These are phyloP conservation scores for Takashimella koratensis DNA, from an alignment of 1,284 basidiomycete genomes.

Conservation along the genomic window DNA sequence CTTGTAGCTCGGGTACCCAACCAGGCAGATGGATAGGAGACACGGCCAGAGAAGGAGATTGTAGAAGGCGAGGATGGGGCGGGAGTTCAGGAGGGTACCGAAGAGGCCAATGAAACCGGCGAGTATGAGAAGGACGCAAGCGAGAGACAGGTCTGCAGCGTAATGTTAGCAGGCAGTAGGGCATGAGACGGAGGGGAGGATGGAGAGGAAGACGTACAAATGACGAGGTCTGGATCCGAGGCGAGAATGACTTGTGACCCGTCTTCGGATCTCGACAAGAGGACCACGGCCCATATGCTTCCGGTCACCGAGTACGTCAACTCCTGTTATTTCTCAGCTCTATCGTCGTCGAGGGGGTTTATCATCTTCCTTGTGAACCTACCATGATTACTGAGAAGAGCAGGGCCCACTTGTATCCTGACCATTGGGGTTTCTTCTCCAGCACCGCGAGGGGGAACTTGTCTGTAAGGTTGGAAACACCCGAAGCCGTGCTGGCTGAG, in stretches of 20 bases:
- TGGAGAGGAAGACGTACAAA: constrained; percentile 13
- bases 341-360: not conserved
- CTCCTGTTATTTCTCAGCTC: constrained; percentile 6
- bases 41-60: constrained; percentile 44
- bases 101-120: constrained; percentile 34
- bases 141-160: constrained; percentile 30
- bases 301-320: constrained; percentile 23
- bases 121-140: constrained; percentile 29
- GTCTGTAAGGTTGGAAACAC: constrained; percentile 13
- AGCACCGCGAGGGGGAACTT: constrained; percentile 17
- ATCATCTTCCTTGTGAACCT: constrained; percentile 6
- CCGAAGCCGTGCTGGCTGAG: not conserved
- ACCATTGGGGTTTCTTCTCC: constrained; percentile 15
- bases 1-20: constrained; percentile 43
- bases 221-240: constrained; percentile 26
- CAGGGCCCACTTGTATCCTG: constrained; percentile 17
- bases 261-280: constrained; percentile 14
- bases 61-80: constrained; percentile 45
- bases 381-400: constrained; percentile 19
- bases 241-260: constrained; percentile 20
- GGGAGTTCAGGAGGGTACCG: constrained; percentile 37
- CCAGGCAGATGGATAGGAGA: constrained; percentile 34
- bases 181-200: not conserved
- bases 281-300: constrained; percentile 18
- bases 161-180: too few relatives aligned